phyloP scores from a whole-genome alignment of 176 grass and related monocot genomes.

The Oryza australiensis region DNA sequence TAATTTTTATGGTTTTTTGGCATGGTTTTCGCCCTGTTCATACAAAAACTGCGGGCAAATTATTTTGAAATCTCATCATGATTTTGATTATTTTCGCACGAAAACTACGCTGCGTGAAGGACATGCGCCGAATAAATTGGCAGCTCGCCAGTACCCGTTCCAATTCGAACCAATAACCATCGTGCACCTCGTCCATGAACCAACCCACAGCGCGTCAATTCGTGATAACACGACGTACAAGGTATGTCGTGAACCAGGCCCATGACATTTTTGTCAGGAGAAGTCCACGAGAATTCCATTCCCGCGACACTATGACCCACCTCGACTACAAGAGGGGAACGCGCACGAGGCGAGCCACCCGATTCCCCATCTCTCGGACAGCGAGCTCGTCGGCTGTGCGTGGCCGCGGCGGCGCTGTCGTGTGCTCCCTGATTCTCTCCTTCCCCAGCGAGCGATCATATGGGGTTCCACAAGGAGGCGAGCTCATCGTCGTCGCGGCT shows the following conservation, averaged over 20 bases:
- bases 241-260: conserved; percentile 29
- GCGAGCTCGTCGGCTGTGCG: background rate
- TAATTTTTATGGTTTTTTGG: too few species aligned
- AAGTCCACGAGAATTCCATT: background rate
- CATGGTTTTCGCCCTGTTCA: too few species aligned
- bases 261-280: background rate
- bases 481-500: conserved; percentile 60
- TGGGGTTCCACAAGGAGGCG: conserved; percentile 68
- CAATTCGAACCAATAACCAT: background rate
- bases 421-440: background rate
- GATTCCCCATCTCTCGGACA: conserved; percentile 18
- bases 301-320: background rate
- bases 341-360: background rate
- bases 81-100: too few species aligned
- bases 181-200: background rate
- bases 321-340: background rate
- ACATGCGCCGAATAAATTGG: background rate
- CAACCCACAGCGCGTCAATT: background rate
- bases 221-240: background rate
- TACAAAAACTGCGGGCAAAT: too few species aligned
- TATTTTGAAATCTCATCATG: too few species aligned
- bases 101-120: too few species aligned
- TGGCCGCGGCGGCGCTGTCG: background rate
- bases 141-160: background rate
- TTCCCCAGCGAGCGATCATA: background rate